Evolutionary conservation across 768 basidiomycete species (phyloP), one percentile per base, ranked within the genome.

Genomic region (Boletus tomentosulus): DNA sequence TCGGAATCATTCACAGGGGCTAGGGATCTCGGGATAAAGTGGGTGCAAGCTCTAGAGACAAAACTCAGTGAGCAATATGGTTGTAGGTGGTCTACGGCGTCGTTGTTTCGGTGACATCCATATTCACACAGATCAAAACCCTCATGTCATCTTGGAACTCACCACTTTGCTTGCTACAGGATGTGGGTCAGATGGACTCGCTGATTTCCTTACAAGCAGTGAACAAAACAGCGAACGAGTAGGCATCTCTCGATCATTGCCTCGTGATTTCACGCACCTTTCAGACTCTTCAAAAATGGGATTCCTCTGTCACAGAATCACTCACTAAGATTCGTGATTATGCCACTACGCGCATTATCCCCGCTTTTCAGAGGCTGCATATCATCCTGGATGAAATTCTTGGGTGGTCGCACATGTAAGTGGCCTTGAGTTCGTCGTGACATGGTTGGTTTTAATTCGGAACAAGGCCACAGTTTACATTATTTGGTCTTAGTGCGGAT

Each of bases 181-280:
- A 7, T 77, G 83, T 50, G 71, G 81, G n/a, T 83, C 87, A 28
- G 87, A 88, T 51, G 74, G 86, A 8, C 74, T 93, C 33, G 62
- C 72, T 27, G 90, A 92, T 69, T 88, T 89, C 66, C 75, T 92
- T 48, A 82, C 86, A 12, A 89, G 87, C 55, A 81, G 81, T 19
- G 88, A 90, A 61, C 84, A 86, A 63, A 87, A 87, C 78, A 89
- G 85, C 55, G 90, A 93, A 71, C 76, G 91, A 66, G 91, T 90
- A 71, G 60, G 73, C 66, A 37, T 53, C 42, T 41, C 39, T 39
- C 46, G 48, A 57, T 57, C 53, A 42, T 53, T 48, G 11, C 28
- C 44, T n/a, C 46, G 45, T 43, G 55, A 56, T 33, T 62, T 70
- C 52, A 71, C 53, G 39, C 42, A 57, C 35, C 33, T 64, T 56